Base-by-base conservation (phyloP, 2,329 filamentous ascomycete genomes). In the Verticillium isaacii region DNA sequence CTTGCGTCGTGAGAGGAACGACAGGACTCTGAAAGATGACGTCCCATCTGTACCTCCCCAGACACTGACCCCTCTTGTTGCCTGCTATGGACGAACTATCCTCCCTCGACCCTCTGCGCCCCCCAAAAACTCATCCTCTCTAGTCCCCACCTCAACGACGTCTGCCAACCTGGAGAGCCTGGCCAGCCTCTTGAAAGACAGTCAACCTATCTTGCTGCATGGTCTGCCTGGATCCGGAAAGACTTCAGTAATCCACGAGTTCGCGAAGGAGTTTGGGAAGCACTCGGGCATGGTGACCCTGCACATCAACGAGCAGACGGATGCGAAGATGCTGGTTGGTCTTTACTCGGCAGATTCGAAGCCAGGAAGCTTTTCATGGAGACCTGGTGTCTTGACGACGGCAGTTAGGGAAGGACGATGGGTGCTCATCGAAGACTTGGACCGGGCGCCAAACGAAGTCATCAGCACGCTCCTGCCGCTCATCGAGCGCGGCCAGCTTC, bases 381-480 rank as follows among this genome's bases (percentile, higher is more conserved):
- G 91, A 63, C 87, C 95, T 3, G 95, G 95, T 76, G 91, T 98
- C 23, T 80, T 99, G 68, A 97, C 95, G 0, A 96, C 92, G 34
- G 96, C 96, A 39, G 93, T 98, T 2, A 89, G 85, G 70, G 94
- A 99, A 79, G 96, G 95, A 17, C 85, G 94, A 70, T 99, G 95
- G 96, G 91, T 99, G 7, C 82, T 99, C 66, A 96, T 99, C 63
- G 96, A 99, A 75, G 96, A 99, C 74, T 82, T 99, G 50, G 93
- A 99, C 72, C 88, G 94, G 65, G 95, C 95, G 12, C 95, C 96
- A 5, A 94, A 92, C 66, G 95, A 99, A 75, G 91, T 99, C 57
- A 88, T 99, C 74, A 96, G 94, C 72, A 93, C 93, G 15, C 84
- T 99, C 32, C 81, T 99, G 32, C 95, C 96, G 11, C 82, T 99